Conservation (phyloP, 2,329 filamentous ascomycete species). For the Sporothrix variecibatus region DNA sequence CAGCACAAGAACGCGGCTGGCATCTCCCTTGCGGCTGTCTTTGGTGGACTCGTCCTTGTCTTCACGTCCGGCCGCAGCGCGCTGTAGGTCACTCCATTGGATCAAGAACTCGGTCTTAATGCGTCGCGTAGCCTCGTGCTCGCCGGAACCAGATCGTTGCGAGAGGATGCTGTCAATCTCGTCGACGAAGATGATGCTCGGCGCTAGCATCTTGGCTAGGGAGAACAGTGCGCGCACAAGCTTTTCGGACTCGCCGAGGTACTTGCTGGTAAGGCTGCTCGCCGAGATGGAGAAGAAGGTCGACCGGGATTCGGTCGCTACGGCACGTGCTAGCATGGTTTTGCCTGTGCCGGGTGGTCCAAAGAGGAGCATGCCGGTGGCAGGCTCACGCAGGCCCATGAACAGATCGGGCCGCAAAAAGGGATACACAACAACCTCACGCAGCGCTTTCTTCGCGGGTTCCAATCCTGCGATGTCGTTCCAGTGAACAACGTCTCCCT, state of each 20-base stretch:
- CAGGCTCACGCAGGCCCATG: slow-evolving; percentile 91
- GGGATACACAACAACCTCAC: slow-evolving; percentile 95
- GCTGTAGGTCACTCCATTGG: slow-evolving; percentile 88
- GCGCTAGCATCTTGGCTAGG: slow-evolving; percentile 84
- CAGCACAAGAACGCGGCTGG: slow-evolving; percentile 85
- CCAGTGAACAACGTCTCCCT: slow-evolving; percentile 95
- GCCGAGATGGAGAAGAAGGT: slow-evolving; percentile 98
- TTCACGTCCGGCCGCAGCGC: slow-evolving; percentile 85
- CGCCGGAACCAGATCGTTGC: slow-evolving; percentile 76
- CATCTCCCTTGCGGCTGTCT: slow-evolving; percentile 76
- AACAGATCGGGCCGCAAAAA: slow-evolving; percentile 95
- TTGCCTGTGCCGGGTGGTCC: slow-evolving; percentile 98
- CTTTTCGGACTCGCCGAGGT: slow-evolving; percentile 94
- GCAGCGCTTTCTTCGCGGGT: slow-evolving; percentile 84
- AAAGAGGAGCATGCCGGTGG: slow-evolving; percentile 92
- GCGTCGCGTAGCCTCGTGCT: slow-evolving; percentile 88
- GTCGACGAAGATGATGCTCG: slow-evolving; percentile 97
- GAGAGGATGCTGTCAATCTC: slow-evolving; percentile 95
- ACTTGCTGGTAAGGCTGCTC: slow-evolving; percentile 92
- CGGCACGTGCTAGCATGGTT: slow-evolving; percentile 93
- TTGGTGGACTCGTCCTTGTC: slow-evolving; percentile 66
- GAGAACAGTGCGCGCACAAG: slow-evolving; percentile 89
- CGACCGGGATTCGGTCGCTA: slow-evolving; percentile 90
- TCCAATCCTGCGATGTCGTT: slow-evolving; percentile 89
- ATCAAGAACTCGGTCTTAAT: slow-evolving; percentile 99